Percentiles rank a stretch among this genome's conserved stretches.
Evolutionary conservation across 2,329 filamentous ascomycete species (phyloP).

Genomic region (Ampelomyces quisqualis): DNA sequence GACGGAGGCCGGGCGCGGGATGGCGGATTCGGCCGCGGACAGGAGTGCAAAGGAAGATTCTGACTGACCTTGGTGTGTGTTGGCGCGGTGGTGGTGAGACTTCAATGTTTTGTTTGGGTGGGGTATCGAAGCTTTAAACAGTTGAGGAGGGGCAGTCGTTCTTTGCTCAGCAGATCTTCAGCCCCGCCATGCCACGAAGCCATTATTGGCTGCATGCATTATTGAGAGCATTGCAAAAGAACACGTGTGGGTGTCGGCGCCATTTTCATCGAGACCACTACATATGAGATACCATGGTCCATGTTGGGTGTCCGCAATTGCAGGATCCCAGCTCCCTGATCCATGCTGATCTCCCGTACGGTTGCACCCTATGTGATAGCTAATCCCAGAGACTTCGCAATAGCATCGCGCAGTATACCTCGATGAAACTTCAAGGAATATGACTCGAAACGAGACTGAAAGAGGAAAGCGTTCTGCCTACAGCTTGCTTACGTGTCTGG

Average conservation of each 20-base stretch:
- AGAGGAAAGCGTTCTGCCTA: no score
- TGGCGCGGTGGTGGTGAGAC: constrained; percentile 21
- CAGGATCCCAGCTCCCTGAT: no score
- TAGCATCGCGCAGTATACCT: no score
- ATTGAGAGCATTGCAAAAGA: constrained; percentile 28
- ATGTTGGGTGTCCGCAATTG: no score
- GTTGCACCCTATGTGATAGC: no score
- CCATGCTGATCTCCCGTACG: not conserved
- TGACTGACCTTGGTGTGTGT: constrained; percentile 35
- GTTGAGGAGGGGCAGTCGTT: constrained; percentile 27
- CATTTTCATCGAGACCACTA: no score
- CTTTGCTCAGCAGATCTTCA: constrained; percentile 17
- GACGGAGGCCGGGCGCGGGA: no score
- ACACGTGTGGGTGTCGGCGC: constrained; percentile 3
- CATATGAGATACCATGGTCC: no score
- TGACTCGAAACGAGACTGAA: no score
- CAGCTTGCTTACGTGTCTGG: no score
- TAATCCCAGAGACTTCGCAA: not conserved
- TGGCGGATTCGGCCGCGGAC: constrained; percentile 41
- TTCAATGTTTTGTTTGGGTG: constrained; percentile 27
- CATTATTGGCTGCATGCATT: constrained; percentile 28
- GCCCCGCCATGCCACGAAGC: constrained; percentile 26
- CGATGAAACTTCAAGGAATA: no score
- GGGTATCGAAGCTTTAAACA: constrained; percentile 22
- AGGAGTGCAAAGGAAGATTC: constrained; percentile 23